Evolutionary conservation across 2,329 filamentous ascomycete genomes (phyloP), one percentile per base, ranked within the genome.

Genomic region (Calonectria leucothoes): DNA sequence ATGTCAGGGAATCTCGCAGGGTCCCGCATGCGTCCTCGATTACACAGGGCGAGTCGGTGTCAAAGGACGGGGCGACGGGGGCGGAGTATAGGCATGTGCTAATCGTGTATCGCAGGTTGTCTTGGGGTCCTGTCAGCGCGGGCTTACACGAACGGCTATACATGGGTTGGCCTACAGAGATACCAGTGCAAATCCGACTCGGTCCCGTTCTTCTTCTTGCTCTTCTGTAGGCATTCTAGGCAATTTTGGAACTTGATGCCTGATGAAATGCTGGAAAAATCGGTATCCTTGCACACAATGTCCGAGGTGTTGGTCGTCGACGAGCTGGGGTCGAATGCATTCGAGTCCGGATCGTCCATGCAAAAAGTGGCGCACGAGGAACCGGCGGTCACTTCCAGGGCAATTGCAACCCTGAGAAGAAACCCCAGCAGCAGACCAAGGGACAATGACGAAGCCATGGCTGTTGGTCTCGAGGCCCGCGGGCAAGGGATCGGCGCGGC

Each of bases 301-400:
- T 91, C 89, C 0, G 83, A 82, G 1, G 85, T 74, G 23, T 82
- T 86, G 0, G 88, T 91, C 5, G 78, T 84, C 0, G 88, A 70
- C 12, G 82, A 79, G 3, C 76, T 75, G 0, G 87, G 76, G 25
- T 85, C 81, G 35, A 83, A 80, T 0, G 80, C 72, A 66, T 87
- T 83, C 4, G 45, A 80, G 14, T 81, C 78, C 0, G 78, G 70
- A 8, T 82, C 81, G 75, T 89, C 85, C 20, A 89, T 77, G 72
- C 90, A 91, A 6, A 86, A 72, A 0, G 85, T 80, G 0, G 88
- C 84, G 78, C 90, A 91, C n/a, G 83, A 78, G 1, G 89, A 91
- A 10, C 87, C 87, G 0, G 89, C 87, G 0, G 88, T 86, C 2
- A 91, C 87, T 70, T 89, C 82, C 3, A 90, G 81, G 2, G 84